Evolutionary conservation across 2,329 filamentous ascomycete genomes (phyloP).

Genomic region (Apiospora pterosperma): DNA sequence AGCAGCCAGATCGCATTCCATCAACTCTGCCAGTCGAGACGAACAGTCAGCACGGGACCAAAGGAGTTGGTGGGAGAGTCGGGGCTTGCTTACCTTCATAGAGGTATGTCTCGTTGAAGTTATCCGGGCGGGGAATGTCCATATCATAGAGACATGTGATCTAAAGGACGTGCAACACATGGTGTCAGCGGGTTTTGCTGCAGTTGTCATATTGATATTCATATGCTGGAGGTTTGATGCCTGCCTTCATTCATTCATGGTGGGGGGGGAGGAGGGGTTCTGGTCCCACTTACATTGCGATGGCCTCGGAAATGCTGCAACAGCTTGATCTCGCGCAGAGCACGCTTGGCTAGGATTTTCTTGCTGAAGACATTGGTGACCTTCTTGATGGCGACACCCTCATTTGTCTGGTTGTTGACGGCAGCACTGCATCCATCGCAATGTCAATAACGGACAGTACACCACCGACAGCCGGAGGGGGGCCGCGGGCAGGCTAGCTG

Average conservation of each 20-base stretch:
- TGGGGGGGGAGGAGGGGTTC: neutral
- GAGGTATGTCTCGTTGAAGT: constrained; percentile 98
- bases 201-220: too few relatives aligned
- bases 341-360: constrained; percentile 98
- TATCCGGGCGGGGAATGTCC: constrained; percentile 95
- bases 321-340: constrained; percentile 96
- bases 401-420: constrained; percentile 83
- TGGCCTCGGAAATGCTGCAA: constrained; percentile 95
- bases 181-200: constrained; percentile 12
- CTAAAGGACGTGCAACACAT: constrained; percentile 49
- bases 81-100: constrained; percentile 75
- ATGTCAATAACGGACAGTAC: constrained; percentile 13
- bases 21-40: constrained; percentile 65
- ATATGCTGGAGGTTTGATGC: too few relatives aligned
- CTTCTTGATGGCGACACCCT: constrained; percentile 98
- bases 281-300: constrained; percentile 62
- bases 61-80: neutral
- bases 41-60: neutral
- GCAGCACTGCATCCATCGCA: constrained; percentile 63
- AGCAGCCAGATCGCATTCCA: constrained; percentile 97
- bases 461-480: too few relatives aligned
- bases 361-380: constrained; percentile 99
- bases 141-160: constrained; percentile 99
- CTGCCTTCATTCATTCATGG: neutral
- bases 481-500: too few relatives aligned